Percentiles rank a stretch among this genome's conserved stretches.
These are phyloP conservation scores for Terana coerulea DNA, from an alignment of 768 basidiomycete genomes.

Conservation along the genomic window DNA sequence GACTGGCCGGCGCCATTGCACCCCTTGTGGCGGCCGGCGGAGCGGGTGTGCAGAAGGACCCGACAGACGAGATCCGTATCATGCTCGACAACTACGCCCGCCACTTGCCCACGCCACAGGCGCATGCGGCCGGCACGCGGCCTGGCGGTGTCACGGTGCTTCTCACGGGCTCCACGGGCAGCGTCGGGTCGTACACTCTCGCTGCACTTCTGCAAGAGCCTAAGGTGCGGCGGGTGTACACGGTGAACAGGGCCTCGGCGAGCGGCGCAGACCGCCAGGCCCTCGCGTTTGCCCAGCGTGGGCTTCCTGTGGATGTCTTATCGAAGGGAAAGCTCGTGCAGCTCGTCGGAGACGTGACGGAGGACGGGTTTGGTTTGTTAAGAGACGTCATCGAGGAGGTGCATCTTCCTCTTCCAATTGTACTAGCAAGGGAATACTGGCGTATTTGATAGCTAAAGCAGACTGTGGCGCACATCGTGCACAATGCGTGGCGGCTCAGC, in stretches of 20 bases:
- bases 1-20: neutral
- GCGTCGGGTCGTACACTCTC: conserved; percentile 7
- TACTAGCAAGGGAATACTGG: neutral
- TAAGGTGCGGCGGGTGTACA: conserved; percentile 7
- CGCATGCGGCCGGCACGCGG: neutral
- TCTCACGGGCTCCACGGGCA: conserved; percentile 13
- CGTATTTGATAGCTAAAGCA: neutral
- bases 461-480: conserved; percentile 6
- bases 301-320: conserved; percentile 5
- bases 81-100: conserved; percentile 7
- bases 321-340: neutral
- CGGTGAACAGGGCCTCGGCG: conserved; percentile 2
- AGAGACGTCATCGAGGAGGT: conserved; percentile 4
- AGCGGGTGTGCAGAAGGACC: neutral
- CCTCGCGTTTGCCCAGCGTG: conserved; percentile 2
- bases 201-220: conserved; percentile 1
- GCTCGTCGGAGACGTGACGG: conserved; percentile 4
- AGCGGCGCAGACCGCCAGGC: conserved; percentile 1
- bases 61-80: no score
- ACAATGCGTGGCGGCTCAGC: conserved; percentile 35
- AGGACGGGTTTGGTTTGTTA: conserved; percentile 3
- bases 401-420: no score
- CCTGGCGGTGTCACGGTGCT: neutral
- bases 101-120: neutral
- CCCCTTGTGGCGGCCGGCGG: neutral